These are phyloP conservation scores for Apiospora phragmitis DNA, from an alignment of 2,329 filamentous ascomycete genomes.

Conservation along the genomic window DNA sequence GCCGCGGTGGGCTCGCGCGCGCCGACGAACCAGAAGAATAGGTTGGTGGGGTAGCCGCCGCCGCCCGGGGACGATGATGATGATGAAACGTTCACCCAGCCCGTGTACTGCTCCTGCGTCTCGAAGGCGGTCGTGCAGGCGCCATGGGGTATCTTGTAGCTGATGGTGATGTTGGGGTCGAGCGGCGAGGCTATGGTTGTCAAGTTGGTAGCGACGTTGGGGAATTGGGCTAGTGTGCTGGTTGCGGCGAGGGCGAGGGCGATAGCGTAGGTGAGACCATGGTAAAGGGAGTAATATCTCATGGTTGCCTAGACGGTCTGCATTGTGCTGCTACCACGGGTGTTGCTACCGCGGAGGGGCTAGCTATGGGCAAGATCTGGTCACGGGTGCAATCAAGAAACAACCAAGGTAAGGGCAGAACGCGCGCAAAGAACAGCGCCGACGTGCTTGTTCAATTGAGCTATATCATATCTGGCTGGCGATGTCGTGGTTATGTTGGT, in stretches of 20 bases:
- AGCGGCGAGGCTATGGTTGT: conserved; percentile 41
- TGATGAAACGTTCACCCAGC: conserved; percentile 44
- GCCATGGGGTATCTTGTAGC: conserved; percentile 48
- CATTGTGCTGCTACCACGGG: background rate
- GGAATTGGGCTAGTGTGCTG: conserved; percentile 26
- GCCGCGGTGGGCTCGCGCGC: conserved; percentile 46
- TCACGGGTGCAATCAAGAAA: background rate
- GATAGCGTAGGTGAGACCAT: background rate
- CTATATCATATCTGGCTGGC: background rate
- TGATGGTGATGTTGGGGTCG: conserved; percentile 39
- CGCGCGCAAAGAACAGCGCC: background rate
- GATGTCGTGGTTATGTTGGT: background rate
- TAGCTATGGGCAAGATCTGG: background rate
- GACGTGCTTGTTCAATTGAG: background rate
- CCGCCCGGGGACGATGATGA: conserved; percentile 21
- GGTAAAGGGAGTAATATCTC: background rate
- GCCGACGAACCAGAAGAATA: conserved; percentile 53
- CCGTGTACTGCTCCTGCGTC: conserved; percentile 41
- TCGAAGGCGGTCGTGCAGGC: conserved; percentile 44
- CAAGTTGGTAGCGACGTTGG: conserved; percentile 26
- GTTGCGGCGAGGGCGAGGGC: conserved; percentile 43
- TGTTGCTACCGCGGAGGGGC: background rate
- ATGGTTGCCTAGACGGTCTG: background rate
- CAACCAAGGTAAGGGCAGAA: background rate
- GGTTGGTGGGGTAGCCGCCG: conserved; percentile 34